phyloP scores from a whole-genome alignment of 2,329 filamentous ascomycete species.

The Stromatinia cepivora region DNA sequence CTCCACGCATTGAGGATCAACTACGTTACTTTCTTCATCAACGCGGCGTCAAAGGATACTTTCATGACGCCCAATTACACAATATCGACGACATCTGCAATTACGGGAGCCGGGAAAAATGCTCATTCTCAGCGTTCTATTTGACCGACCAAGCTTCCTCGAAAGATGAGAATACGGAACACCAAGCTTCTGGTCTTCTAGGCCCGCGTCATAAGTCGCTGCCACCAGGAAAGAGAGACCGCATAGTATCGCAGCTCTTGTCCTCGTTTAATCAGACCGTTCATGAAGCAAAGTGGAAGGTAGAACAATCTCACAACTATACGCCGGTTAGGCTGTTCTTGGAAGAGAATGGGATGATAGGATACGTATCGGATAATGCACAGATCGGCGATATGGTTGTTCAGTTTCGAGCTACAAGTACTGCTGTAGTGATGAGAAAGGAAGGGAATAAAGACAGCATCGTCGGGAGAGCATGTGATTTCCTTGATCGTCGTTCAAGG shows the following conservation, averaged over 20 bases:
- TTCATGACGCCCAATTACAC: background rate
- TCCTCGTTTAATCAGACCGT: slow-evolving; percentile 17
- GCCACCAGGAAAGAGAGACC: slow-evolving; percentile 14
- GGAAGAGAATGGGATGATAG: slow-evolving; percentile 23
- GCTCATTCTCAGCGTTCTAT: slow-evolving; percentile 17
- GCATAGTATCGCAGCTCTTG: slow-evolving; percentile 9
- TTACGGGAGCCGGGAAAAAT: slow-evolving; percentile 5
- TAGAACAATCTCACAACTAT: background rate
- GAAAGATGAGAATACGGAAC: background rate
- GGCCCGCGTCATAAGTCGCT: background rate
- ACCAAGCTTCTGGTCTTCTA: background rate
- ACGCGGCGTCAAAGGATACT: slow-evolving; percentile 14
- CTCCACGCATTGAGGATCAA: slow-evolving; percentile 8
- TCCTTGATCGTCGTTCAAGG: slow-evolving; percentile 1
- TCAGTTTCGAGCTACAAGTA: slow-evolving; percentile 14
- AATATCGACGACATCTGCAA: slow-evolving; percentile 1
- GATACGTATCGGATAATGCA: slow-evolving; percentile 13
- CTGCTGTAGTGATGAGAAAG: slow-evolving; percentile 15
- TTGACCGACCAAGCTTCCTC: background rate
- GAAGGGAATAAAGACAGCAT: background rate
- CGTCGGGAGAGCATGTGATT: slow-evolving; percentile 16
- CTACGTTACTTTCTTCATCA: slow-evolving; percentile 12
- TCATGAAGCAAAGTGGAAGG: slow-evolving; percentile 20
- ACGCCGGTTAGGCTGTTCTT: slow-evolving; percentile 12
- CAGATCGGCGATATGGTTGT: slow-evolving; percentile 8